Conservation (phyloP, 352 stramenopile genomes). For the Phytophthora foliorum region DNA sequence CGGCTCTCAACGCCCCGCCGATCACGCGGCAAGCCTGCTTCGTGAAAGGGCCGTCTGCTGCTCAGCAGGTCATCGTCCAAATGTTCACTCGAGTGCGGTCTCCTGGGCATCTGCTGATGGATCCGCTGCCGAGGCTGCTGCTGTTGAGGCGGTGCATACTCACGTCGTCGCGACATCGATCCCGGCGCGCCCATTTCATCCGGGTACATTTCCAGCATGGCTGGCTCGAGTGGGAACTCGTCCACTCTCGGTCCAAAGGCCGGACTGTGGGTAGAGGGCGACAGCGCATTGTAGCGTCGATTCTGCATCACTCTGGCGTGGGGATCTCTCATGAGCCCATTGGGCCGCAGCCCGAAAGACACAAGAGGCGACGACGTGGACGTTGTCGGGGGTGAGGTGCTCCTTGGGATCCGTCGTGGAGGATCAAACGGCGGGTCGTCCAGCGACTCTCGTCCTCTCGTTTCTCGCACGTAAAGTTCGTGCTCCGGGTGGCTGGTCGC, state of each 20-base stretch:
- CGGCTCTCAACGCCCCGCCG: conserved; percentile 25
- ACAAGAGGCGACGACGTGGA: conserved; percentile 13
- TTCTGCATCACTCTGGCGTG: conserved; percentile 11
- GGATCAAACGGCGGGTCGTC: conserved; percentile 24
- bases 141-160: conserved; percentile 27
- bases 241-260: conserved; percentile 18
- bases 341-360: conserved; percentile 28
- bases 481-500: conserved; percentile 20
- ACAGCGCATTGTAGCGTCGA: conserved; percentile 18
- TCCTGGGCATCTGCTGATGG: conserved; percentile 30
- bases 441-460: conserved; percentile 15
- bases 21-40: conserved; percentile 26
- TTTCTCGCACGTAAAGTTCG: conserved; percentile 30
- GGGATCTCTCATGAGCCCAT: conserved; percentile 12
- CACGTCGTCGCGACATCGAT: conserved; percentile 19
- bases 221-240: conserved; percentile 32
- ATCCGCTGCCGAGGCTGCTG: conserved; percentile 28
- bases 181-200: conserved; percentile 10
- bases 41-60: conserved; percentile 20
- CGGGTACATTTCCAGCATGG: conserved; percentile 36
- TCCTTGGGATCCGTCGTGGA: conserved; percentile 50
- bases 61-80: conserved; percentile 20
- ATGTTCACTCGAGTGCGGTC: conserved; percentile 9
- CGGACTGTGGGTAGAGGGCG: conserved; percentile 12
- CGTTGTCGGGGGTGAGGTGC: conserved; percentile 22